phyloP scores from a whole-genome alignment of 1,284 basidiomycete genomes.

The Taiwanofungus camphoratus region DNA sequence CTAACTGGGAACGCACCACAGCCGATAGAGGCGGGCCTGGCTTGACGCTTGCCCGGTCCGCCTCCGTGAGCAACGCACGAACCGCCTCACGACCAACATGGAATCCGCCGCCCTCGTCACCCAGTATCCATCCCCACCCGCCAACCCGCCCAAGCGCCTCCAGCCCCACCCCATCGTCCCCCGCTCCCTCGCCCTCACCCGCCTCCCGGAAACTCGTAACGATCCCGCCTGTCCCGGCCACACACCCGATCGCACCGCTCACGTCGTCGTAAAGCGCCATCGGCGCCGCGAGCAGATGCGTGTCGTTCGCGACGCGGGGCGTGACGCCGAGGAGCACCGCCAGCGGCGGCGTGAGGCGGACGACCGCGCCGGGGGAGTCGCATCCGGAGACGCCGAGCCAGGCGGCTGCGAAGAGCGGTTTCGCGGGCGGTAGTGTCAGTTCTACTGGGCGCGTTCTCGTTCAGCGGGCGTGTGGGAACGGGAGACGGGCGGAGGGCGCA shows the following conservation, averaged over 20 bases:
- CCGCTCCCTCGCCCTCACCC: slow-evolving; percentile 13
- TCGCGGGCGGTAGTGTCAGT: slow-evolving; percentile 34
- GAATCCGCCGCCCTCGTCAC: slow-evolving; percentile 76
- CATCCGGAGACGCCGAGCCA: slow-evolving; percentile 79
- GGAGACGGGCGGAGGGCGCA: slow-evolving; percentile 26
- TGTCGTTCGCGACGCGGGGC: slow-evolving; percentile 68
- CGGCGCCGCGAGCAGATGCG: slow-evolving; percentile 69
- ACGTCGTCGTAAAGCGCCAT: slow-evolving; percentile 52
- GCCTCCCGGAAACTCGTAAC: slow-evolving; percentile 53
- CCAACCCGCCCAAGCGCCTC: slow-evolving; percentile 64
- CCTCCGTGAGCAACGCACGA: slow-evolving; percentile 53
- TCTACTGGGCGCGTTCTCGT: slow-evolving; percentile 1
- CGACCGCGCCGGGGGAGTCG: slow-evolving; percentile 58
- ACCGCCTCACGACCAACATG: slow-evolving; percentile 69
- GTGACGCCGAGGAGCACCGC: slow-evolving; percentile 50
- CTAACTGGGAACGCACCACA: not conserved
- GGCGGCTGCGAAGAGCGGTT: slow-evolving; percentile 50
- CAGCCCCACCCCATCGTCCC: slow-evolving; percentile 29
- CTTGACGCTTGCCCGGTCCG: slow-evolving; percentile 47
- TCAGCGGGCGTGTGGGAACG: slow-evolving; percentile 16
- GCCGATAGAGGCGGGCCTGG: slow-evolving; percentile 21
- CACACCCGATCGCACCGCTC: slow-evolving; percentile 55
- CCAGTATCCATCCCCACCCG: slow-evolving; percentile 80
- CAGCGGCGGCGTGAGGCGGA: slow-evolving; percentile 44
- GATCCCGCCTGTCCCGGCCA: slow-evolving; percentile 70